Evolutionary conservation across 768 basidiomycete genomes (phyloP), one percentile per base, ranked within the genome.

Genomic region (Leucosporidium scottii): DNA sequence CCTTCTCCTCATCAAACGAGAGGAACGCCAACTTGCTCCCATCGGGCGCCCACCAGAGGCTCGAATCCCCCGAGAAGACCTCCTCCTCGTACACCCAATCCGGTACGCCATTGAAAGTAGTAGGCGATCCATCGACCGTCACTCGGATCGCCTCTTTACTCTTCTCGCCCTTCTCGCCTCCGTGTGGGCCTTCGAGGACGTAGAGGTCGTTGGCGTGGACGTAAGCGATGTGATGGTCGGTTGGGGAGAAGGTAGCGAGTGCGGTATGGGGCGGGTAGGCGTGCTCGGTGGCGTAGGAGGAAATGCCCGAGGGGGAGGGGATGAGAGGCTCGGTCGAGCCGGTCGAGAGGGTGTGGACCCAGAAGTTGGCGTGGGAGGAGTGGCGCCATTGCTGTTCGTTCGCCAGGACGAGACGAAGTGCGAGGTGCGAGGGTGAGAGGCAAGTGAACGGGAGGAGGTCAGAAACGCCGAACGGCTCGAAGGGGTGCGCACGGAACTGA

Each of bases 61-160:
- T 86, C 58, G 78, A 85, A 75, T 92, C 85, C 49, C 79, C 76
- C 4, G 82, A 79, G 73, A 92, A 88, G 59, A 59, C 59, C 76
- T 96, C 92, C 76, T 94, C 91, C 77, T 94, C 92, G 78, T 93
- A 93, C 7, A 97, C 94, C 94, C 96, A 98, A 77, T 96, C 92
- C 0, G 92, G 90, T 2, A 96, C 89, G 10, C 96, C 96, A 74
- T 97, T 86, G 82, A 98, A 96, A 21, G 93, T 82, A 0, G 88
- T 87, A 0, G 85, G 82, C 61, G 87, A 89, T 0, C 96, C 96
- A 20, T 86, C 84, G 1, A 81, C 80, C 2, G 94, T 99, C 15
- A 98, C 82, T 15, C 87, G 86, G 59, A 93, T 87, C 36, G 74
- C 67, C 13, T 66, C 66, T 12, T 15, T 56, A 1, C 48, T 36